Conservation (phyloP, 1,284 basidiomycete species). For the Clitocybe nebularis region DNA sequence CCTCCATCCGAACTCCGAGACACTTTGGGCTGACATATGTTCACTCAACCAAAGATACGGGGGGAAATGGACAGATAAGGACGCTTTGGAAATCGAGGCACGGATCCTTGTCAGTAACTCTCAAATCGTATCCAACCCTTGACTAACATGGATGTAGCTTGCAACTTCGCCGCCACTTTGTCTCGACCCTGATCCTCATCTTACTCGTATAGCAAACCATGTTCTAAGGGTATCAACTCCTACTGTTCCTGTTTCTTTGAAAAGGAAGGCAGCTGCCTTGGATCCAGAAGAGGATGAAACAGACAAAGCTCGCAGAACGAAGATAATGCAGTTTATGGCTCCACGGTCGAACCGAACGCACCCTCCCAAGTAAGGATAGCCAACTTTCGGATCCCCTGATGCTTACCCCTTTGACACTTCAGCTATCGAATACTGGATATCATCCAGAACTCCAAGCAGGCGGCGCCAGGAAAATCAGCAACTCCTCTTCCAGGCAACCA, state of each 20-base stretch:
- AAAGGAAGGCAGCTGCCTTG: constrained; percentile 66
- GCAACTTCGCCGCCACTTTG: constrained; percentile 71
- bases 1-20: constrained; percentile 70
- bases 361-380: constrained; percentile 41
- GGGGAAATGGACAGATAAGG: constrained; percentile 59
- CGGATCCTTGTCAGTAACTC: constrained; percentile 55
- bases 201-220: constrained; percentile 69
- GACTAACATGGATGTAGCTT: constrained; percentile 37
- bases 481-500: constrained; percentile 18
- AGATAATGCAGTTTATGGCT: constrained; percentile 75
- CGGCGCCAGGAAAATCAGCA: constrained; percentile 18
- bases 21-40: constrained; percentile 73
- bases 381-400: constrained; percentile 3
- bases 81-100: constrained; percentile 69
- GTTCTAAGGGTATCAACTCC: constrained; percentile 66
- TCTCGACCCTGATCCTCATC: constrained; percentile 69
- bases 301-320: constrained; percentile 62
- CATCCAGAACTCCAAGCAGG: constrained; percentile 30
- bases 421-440: constrained; percentile 57
- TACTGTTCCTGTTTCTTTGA: constrained; percentile 63
- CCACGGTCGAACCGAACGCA: constrained; percentile 47
- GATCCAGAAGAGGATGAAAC: constrained; percentile 70
- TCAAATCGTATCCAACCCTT: neutral
- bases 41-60: constrained; percentile 55
- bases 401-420: constrained; percentile 10